phyloP scores from a whole-genome alignment of 2,329 filamentous ascomycete genomes.

The Blumeriella jaapii region DNA sequence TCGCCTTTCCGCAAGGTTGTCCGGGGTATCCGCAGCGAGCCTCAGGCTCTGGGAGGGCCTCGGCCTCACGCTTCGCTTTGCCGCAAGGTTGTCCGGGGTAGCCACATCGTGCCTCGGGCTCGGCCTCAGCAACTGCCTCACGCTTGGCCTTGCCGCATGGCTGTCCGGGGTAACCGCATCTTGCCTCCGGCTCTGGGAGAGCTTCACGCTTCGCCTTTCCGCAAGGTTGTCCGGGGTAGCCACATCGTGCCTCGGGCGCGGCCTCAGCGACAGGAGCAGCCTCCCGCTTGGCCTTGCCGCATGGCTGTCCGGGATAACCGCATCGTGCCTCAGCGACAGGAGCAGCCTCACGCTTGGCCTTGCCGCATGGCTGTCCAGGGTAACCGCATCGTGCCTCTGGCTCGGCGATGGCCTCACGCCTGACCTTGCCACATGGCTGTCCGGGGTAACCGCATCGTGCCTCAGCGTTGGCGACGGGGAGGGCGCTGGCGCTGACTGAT shows the following conservation, averaged over 20 bases:
- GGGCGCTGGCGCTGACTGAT: conserved; percentile 26
- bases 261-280: conserved; percentile 25
- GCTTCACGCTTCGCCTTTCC: conserved; percentile 11
- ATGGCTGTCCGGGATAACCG: conserved; percentile 9
- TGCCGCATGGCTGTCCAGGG: conserved; percentile 10
- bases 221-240: conserved; percentile 18
- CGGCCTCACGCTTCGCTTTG: conserved; percentile 11
- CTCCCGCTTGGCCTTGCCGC: conserved; percentile 17
- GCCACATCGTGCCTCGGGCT: conserved; percentile 9
- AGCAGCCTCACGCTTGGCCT: conserved; percentile 8
- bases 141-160: conserved; percentile 19
- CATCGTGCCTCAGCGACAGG: no score
- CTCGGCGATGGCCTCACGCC: conserved; percentile 1
- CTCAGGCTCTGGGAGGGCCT: conserved; percentile 10
- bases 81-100: conserved; percentile 12
- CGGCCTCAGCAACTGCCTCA: conserved; percentile 10
- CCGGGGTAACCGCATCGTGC: conserved; percentile 5
- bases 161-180: conserved; percentile 19
- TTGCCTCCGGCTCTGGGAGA: conserved; percentile 10
- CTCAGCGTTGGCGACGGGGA: conserved; percentile 12
- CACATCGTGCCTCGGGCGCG: conserved; percentile 12
- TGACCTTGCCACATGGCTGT: conserved; percentile 6
- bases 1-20: conserved; percentile 18
- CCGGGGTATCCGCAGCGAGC: conserved; percentile 16
- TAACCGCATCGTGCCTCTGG: conserved; percentile 13